phyloP scores from a whole-genome alignment of 345 rosid genomes.

The Brassica juncea region DNA sequence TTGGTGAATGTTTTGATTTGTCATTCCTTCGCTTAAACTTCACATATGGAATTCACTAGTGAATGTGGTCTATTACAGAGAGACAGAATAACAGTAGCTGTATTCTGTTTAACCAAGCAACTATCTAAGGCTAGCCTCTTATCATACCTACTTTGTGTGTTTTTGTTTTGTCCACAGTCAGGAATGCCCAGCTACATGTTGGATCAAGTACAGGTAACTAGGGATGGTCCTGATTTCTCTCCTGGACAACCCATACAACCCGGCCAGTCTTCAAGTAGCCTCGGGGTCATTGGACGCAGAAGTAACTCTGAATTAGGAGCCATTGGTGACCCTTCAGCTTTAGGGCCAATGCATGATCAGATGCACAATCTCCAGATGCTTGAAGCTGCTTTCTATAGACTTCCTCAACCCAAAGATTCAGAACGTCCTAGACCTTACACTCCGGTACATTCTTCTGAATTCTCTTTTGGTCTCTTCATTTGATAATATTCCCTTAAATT shows the following conservation, averaged over 20 bases:
- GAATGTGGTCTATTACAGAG: neutral
- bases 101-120: neutral
- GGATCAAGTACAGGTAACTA: slow-evolving; percentile 61
- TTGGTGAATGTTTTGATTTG: slow-evolving; percentile 25
- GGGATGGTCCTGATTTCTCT: slow-evolving; percentile 71
- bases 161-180: slow-evolving; percentile 45
- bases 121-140: neutral
- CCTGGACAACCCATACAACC: slow-evolving; percentile 87
- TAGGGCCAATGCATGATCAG: slow-evolving; percentile 72
- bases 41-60: slow-evolving; percentile 30
- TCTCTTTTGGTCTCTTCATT: slow-evolving; percentile 1
- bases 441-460: slow-evolving; percentile 52
- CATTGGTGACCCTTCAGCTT: slow-evolving; percentile 70
- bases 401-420: slow-evolving; percentile 91
- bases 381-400: slow-evolving; percentile 75
- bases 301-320: slow-evolving; percentile 82
- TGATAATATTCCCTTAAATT: slow-evolving; percentile 1
- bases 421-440: slow-evolving; percentile 83
- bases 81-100: slow-evolving; percentile 6
- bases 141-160: neutral
- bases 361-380: slow-evolving; percentile 82
- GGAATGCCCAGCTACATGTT: slow-evolving; percentile 63
- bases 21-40: slow-evolving; percentile 37
- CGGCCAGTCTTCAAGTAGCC: slow-evolving; percentile 64
- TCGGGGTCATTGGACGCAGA: slow-evolving; percentile 91